Base-by-base conservation (phyloP, 805 yeast genomes). In the Nakazawaea wickerhamii region DNA sequence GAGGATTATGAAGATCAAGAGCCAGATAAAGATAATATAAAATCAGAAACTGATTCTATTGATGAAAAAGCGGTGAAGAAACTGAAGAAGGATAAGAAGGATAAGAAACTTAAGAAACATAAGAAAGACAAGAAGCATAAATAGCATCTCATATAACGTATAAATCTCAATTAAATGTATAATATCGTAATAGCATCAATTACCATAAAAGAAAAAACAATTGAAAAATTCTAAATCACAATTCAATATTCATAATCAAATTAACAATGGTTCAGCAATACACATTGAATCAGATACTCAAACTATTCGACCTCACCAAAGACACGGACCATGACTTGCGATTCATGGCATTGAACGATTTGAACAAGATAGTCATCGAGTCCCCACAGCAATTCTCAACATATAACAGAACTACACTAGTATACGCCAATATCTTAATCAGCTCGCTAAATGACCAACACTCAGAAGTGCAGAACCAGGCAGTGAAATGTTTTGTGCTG, bases 311-410 rank as follows among this genome's bases (percentile, higher is more conserved):
- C 30, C 68, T 70, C 49, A 75, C 80, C 11, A 65, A 65, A 32
- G 85, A 81, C 50, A 81, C 80, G 3, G 95, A 87, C 52, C 84
- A 93, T 3, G 95, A 87, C 55, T 64, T 84, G 50, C 67, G 95
- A 57, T 87, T 79, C 63, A 87, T 87, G 95, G 95, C 90, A 2
- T 64, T 87, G 43, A 83, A 75, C 51, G 95, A 87, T 54, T 68
- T 85, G 52, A 76, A 73, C 51, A 73, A 73, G 54, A 37, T 40
- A 11, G 15, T 41, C 26, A 17, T 38, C 61, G 51, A 46, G 59
- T 48, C 47, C 48, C 45, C 43, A 52, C 54, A 44, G 50, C 50
- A 53, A 53, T 57, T 47, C 51, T 51, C 43, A 14, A 30, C 22
- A 9, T 38, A 38, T 31, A 28, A 23, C 11, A 20, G 40, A 20